Conservation (phyloP, 1,139 yeast genomes). For the Pichia sp. region DNA sequence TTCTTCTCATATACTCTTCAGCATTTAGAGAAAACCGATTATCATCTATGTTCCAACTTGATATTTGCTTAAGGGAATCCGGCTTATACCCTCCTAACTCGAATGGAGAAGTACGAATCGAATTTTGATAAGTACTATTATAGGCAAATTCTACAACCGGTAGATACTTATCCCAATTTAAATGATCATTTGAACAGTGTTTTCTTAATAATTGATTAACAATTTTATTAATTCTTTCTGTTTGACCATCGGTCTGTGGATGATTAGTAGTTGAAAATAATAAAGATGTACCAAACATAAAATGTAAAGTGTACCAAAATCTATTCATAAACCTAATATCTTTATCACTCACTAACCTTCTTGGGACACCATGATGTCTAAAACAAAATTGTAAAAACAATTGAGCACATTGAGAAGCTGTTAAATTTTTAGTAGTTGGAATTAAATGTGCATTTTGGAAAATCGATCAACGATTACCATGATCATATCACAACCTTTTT, state of each 20-base stretch:
- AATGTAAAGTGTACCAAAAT: constrained; percentile 3
- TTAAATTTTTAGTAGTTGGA: not conserved
- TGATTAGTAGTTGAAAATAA: constrained; percentile 1
- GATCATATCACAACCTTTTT: constrained; percentile 2
- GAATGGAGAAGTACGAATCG: no score
- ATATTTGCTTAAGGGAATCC: no score
- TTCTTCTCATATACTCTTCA: not conserved
- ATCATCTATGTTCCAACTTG: not conserved
- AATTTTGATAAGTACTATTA: no score
- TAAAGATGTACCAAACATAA: not conserved
- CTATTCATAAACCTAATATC: constrained; percentile 1
- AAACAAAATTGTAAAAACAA: not conserved
- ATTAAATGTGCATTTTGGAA: constrained; percentile 4
- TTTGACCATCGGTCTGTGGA: constrained; percentile 3
- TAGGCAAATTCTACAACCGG: not conserved
- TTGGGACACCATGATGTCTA: constrained; percentile 1
- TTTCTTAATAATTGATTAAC: not conserved
- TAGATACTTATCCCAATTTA: not conserved
- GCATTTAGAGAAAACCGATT: not conserved
- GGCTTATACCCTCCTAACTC: no score
- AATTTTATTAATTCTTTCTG: not conserved
- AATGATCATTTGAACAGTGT: not conserved
- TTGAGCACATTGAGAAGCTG: not conserved
- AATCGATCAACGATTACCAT: constrained; percentile 4
- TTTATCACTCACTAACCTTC: not conserved